Base-by-base conservation (phyloP, 441 rosid genomes). In the Kokia cookei region DNA sequence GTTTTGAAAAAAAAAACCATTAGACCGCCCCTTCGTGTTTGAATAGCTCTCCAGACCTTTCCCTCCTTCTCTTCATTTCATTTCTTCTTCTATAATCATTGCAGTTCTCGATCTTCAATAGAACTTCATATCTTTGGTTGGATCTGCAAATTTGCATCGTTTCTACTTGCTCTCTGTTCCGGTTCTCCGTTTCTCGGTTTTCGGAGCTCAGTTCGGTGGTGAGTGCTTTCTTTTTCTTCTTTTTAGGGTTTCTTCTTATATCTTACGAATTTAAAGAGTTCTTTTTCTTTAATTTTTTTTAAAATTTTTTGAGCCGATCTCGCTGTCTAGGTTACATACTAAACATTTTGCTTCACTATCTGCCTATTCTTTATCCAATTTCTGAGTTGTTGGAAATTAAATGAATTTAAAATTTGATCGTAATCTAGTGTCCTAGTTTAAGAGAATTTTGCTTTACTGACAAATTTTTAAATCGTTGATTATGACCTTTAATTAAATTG, bases 161-260 rank as follows among this genome's bases (percentile, higher is more conserved):
- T 51, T 76, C 68, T 22, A 42, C 74, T 47, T 47, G 79, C 42
- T 32, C 54, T 43, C 65, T 22, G 24, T 32, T 69, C 50, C 61
- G 76, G 57, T 63, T 62, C 77, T 42, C 74, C 69, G 35, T 72
- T 14, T 59, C 64, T 75, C 73, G 47, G 48, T 69, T 74, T 71
- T 68, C 55, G 60, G 80, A 84, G 80, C 83, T 86, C 67, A n/a
- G 73, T 57, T 70, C 75, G 80, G 93, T 91, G 57, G 93, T 91
- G 54, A 76, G 87, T 84, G 62, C 42, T 66, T 26, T 1, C 10
- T 27, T 13, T 27, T 47, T 17, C 11, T 37, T 62, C 7, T 24
- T 50, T 50, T 13, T 32, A 57, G 22, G 55, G 55, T 14, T 61
- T 45, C 35, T 61, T 50, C 22, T 42, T 17, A 6, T 12, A 72